These are phyloP conservation scores for Saccharomycopsis fermentans DNA, from an alignment of 805 yeast genomes.

Conservation along the genomic window DNA sequence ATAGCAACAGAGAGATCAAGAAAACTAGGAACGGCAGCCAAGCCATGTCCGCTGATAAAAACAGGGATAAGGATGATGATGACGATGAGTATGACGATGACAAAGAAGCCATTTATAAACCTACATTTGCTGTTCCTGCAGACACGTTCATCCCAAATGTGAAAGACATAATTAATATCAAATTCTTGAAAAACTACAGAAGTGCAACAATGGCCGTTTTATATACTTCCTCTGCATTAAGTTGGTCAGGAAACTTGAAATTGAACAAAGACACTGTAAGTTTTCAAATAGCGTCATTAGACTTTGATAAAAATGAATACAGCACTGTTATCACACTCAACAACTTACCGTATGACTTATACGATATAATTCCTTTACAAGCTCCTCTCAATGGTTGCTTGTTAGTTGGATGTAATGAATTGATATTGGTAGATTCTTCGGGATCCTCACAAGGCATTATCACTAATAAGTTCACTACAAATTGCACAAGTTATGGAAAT, in stretches of 20 bases:
- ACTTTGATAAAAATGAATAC: constrained; percentile 37
- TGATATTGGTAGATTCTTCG: constrained; percentile 70
- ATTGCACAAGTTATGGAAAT: constrained; percentile 12
- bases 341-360: constrained; percentile 66
- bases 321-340: constrained; percentile 61
- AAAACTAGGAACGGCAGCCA: not conserved
- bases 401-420: constrained; percentile 62
- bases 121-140: constrained; percentile 14
- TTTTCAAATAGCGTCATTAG: constrained; percentile 58
- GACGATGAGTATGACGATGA: constrained; percentile 10
- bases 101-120: constrained; percentile 4
- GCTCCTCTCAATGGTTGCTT: constrained; percentile 63
- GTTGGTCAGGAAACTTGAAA: constrained; percentile 74
- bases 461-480: constrained; percentile 9
- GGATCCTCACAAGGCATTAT: constrained; percentile 30
- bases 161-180: constrained; percentile 56
- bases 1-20: not conserved
- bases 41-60: not conserved
- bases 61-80: constrained; percentile 18
- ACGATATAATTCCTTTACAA: constrained; percentile 50
- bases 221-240: constrained; percentile 38
- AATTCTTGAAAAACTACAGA: constrained; percentile 61
- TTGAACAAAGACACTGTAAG: constrained; percentile 51
- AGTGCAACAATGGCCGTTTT: constrained; percentile 76
- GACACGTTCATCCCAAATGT: constrained; percentile 44